Base-by-base conservation (phyloP, 257 asterid species). In the Plectranthus barbatus region DNA sequence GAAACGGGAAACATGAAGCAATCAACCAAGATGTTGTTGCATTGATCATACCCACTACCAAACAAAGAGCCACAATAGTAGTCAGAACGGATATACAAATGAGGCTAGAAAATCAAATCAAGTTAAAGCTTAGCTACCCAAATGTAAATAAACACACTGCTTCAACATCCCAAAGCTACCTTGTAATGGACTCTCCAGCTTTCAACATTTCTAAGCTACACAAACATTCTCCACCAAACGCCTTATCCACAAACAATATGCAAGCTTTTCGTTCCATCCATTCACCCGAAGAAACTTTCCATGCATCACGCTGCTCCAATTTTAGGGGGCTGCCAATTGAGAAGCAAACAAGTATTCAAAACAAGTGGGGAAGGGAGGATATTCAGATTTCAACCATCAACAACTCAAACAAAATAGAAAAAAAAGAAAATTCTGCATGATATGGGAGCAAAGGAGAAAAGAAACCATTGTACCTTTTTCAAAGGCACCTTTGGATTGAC, bases 281-380 rank as follows among this genome's bases (percentile, higher is more conserved):
- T 26, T 26, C n/a, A 24, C 68, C 69, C 56, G 26, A 57, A 67
- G 50, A 47, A 71, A 67, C 63, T 66, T 55, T 48, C 60, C 44
- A 60, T 40, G 71, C 72, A 20, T 70, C 76, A 78, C 13, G 54
- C 41, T 7, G 64, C 68, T 76, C 87, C 87, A 7, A 74, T 67
- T 68, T 79, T 81, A 13, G 87, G 84, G 69, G 87, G 87, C 84
- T 79, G 84, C 55, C 64, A 56, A 34, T 55, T 5, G 5, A 14
- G 23, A 29, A 11, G 26, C 37, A 5, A 42, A 20, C 6, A 9
- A 21, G 42, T 29, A 0, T 15, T 14, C 14, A 67, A 52, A 42
- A 11, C 8, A 34, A 29, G n/a, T n/a, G n/a, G n/a, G n/a, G n/a
- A n/a, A n/a, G n/a, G n/a, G n/a, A n/a, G n/a, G n/a, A n/a, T n/a